Conservation (phyloP, 106 monocot species). For the Platanthera zijinensis region DNA sequence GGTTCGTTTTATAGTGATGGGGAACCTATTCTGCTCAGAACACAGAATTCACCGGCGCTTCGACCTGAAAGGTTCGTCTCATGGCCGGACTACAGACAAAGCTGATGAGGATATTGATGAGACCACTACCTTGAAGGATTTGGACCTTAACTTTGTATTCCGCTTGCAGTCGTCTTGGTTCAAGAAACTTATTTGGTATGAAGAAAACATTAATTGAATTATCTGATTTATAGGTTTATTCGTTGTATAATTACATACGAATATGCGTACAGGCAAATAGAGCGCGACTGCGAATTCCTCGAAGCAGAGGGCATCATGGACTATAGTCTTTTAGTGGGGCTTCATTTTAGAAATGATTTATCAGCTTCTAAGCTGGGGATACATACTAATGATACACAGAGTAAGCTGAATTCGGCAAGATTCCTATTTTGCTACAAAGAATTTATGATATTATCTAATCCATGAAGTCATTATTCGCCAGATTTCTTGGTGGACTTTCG, state of each 20-base stretch:
- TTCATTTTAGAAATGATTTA: slow-evolving; percentile 57
- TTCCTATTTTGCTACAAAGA: slow-evolving; percentile 1
- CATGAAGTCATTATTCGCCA: not conserved
- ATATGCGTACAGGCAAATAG: slow-evolving; percentile 46
- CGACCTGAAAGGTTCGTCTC: slow-evolving; percentile 86
- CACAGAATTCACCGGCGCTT: slow-evolving; percentile 76
- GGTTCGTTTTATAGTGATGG: slow-evolving; percentile 93
- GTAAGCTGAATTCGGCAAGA: slow-evolving; percentile 24
- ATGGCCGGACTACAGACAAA: slow-evolving; percentile 75
- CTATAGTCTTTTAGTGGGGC: slow-evolving; percentile 76
- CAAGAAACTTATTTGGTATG: slow-evolving; percentile 51
- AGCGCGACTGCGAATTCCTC: slow-evolving; percentile 74
- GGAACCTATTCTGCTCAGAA: slow-evolving; percentile 86
- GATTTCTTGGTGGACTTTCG: slow-evolving; percentile 14
- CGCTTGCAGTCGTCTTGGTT: slow-evolving; percentile 48
- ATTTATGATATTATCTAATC: slow-evolving; percentile 6
- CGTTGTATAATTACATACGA: not conserved
- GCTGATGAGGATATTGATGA: slow-evolving; percentile 77
- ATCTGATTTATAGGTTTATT: not conserved
- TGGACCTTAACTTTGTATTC: slow-evolving; percentile 83
- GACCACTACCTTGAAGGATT: slow-evolving; percentile 86
- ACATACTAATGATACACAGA: slow-evolving; percentile 18
- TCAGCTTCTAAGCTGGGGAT: slow-evolving; percentile 36
- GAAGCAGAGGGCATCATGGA: slow-evolving; percentile 89
- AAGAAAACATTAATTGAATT: not conserved